These are phyloP conservation scores for Heteromeles arbutifolia DNA, from an alignment of 306 rosid species.

Conservation along the genomic window DNA sequence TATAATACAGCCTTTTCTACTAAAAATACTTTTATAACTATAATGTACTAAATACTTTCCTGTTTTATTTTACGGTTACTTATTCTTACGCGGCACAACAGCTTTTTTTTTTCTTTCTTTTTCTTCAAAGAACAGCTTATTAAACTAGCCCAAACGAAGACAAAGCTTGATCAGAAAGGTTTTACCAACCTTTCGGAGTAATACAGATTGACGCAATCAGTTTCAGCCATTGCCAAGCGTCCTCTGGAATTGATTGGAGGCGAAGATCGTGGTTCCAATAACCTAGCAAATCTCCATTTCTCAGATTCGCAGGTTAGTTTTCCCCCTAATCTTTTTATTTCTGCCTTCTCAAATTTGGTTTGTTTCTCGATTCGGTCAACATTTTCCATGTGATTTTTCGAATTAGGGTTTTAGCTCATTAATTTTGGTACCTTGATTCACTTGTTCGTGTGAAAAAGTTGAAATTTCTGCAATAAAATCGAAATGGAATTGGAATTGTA, in stretches of 20 bases:
- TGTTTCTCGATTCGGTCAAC: neutral
- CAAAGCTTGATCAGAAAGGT: neutral
- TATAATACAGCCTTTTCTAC: no score
- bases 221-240: neutral
- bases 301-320: neutral
- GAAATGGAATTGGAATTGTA: neutral
- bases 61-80: no score
- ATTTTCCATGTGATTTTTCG: neutral
- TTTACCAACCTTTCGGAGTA: neutral
- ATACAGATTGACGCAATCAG: neutral
- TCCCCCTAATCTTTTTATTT: neutral
- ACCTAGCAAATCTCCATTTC: neutral
- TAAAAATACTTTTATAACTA: no score
- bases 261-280: neutral
- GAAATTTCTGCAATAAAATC: neutral
- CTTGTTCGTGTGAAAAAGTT: neutral
- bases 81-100: accelerated
- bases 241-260: neutral
- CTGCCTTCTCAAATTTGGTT: neutral
- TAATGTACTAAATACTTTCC: no score
- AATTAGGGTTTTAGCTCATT: neutral
- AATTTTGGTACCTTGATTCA: neutral
- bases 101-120: no score
- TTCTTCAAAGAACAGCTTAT: no score
- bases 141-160: no score